A percentile compares a stretch with the other conserved stretches of the same genome.
Evolutionary conservation across 228 moss, liverwort and hornwort genomes (phyloP).

Genomic region (Sphagnum magellanicum): DNA sequence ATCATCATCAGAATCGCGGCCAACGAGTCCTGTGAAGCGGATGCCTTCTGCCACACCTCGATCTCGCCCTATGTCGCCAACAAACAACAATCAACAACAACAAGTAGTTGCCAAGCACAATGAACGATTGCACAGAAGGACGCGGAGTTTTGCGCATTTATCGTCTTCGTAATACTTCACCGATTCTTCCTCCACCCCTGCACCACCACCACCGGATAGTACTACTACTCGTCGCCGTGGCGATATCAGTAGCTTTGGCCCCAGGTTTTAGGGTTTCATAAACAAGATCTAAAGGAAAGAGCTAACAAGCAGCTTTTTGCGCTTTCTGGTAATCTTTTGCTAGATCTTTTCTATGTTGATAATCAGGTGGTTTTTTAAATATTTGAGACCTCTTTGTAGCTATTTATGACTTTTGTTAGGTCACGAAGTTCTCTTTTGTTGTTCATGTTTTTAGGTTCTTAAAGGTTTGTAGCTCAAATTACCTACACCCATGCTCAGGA

Average conservation of each 20-base stretch:
- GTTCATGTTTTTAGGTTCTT: no score
- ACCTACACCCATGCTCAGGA: no score
- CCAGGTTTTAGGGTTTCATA: slow-evolving; percentile 1
- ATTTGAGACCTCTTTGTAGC: no score
- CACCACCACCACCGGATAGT: not conserved
- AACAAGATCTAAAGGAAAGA: no score
- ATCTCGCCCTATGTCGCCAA: not conserved
- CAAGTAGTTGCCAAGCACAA: not conserved
- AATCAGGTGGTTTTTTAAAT: no score
- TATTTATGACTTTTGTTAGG: no score
- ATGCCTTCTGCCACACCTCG: not conserved
- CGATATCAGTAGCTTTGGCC: slow-evolving; percentile 10
- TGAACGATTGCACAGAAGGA: not conserved
- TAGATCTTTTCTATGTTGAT: no score
- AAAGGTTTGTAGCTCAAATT: no score
- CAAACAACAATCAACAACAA: slow-evolving; percentile 3
- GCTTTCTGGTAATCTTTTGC: no score
- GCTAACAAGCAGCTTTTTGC: no score
- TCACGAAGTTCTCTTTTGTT: no score
- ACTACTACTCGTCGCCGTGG: not conserved
- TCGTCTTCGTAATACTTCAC: slow-evolving; percentile 11
- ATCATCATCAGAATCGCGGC: slow-evolving; percentile 16
- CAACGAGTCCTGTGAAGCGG: slow-evolving; percentile 4
- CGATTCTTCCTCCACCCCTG: slow-evolving; percentile 20
- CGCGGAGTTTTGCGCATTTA: not conserved